These are phyloP conservation scores for Gracilaria domingensis DNA, from an alignment of 23 red algal species.

Conservation along the genomic window DNA sequence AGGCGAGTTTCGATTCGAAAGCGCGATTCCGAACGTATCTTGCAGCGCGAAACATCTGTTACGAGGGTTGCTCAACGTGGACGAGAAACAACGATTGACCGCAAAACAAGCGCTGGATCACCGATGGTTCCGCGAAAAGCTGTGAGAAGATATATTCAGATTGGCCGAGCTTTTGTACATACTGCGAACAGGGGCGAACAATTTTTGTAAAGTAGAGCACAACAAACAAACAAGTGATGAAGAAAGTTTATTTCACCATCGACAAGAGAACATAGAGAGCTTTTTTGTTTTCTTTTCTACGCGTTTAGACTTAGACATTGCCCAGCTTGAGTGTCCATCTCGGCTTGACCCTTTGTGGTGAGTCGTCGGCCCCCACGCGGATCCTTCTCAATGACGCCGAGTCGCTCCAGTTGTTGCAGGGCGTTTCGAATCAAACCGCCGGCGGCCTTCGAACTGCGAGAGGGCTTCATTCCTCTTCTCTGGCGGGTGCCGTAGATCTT, in stretches of 20 bases:
- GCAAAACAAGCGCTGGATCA: conserved; percentile 81
- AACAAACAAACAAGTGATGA: neutral
- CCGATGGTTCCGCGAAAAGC: conserved; percentile 69
- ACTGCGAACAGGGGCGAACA: neutral
- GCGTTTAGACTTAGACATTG: conserved; percentile 70
- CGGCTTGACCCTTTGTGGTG: conserved; percentile 92
- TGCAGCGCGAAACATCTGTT: conserved; percentile 51
- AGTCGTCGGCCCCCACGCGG: conserved; percentile 82
- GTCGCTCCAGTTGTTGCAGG: conserved; percentile 92
- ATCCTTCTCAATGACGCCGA: conserved; percentile 91
- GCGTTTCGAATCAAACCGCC: conserved; percentile 85
- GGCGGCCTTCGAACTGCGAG: conserved; percentile 83
- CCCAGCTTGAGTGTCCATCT: conserved; percentile 93
- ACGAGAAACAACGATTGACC: conserved; percentile 70
- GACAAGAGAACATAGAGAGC: neutral
- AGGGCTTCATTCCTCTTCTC: conserved; percentile 84
- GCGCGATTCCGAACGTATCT: conserved; percentile 24
- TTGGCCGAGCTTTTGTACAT: neutral
- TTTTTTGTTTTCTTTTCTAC: conserved; percentile 4
- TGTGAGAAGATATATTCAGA: neutral
- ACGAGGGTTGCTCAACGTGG: conserved; percentile 66
- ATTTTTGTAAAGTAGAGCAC: conserved; percentile 1
- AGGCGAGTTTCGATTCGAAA: conserved; percentile 53
- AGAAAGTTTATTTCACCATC: conserved; percentile 1
- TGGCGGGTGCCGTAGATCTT: conserved; percentile 90